Base-by-base conservation (phyloP, 2,329 filamentous ascomycete species). In the Trichoderma aggressivum region DNA sequence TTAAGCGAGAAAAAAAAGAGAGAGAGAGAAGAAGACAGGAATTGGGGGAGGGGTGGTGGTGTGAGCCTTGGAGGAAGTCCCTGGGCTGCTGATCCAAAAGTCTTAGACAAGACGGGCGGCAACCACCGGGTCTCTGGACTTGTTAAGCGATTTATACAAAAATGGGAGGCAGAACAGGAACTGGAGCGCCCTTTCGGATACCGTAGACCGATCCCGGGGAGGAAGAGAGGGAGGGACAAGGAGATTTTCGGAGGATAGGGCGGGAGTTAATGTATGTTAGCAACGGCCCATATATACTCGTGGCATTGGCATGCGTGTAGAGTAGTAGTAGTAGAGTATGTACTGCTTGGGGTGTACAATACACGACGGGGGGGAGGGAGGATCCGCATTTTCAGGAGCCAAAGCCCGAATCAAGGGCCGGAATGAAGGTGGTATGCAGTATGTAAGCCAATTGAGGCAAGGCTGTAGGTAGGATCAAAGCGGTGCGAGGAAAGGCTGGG, bases 71-170 rank as follows among this genome's bases (percentile, higher is more conserved):
- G 28, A 56, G 59, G 26, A 55, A 56, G 39, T 43, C 47, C 55
- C 64, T 59, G 65, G 61, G 65, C 39, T 69, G 56, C 65, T 61
- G 65, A 69, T 69, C 56, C 55, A 24, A 55, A 43, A 47, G 70
- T 72, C 70, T 72, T 43, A 72, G 70, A 72, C 70, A 72, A 72
- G 66, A 63, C 47, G 60, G 65, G 59, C 70, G 66, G 58, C 66
- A 72, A 64, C 62, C 50, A 61, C 70, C 59, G 58, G 56, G 32
- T 67, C 39, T 66, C 47, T 62, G 50, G 69, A 24, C 69, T 18
- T 50, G 36, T 53, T 71, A 66, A 66, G 69, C 62, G 62, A 71
- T 71, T 26, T 70, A 70, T 70, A 50, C 47, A 50, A 50, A 63
- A 36, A n/a, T 26, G 26, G 39, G 53, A 64, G 43, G 32, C 53